Evolutionary conservation across 306 rosid species (phyloP), one percentile per base, ranked within the genome.

Genomic region (Notholithocarpus densiflorus): DNA sequence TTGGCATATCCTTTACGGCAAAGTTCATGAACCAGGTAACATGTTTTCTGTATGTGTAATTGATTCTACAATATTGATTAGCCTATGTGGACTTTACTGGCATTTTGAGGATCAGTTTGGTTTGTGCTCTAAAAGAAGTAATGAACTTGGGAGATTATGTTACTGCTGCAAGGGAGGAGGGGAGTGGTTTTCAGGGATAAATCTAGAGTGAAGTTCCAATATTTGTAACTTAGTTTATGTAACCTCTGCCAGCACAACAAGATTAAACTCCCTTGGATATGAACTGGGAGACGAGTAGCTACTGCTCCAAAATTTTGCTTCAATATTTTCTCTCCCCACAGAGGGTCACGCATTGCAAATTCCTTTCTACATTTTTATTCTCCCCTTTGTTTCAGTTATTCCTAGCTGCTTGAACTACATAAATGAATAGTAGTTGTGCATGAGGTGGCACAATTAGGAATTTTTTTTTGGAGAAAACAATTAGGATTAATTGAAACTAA

Each of bases 11-110:
- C 71, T 95, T 95, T 85, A 89, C 97, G 12, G 66, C 81, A 45
- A 95, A 95, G 85, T 76, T 91, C 60, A 92, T 92, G 98, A 95
- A 95, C 87, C 98, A 91, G 98, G 98, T 95, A 82, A 40, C 45
- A 7, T 40, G 45, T 8, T 40, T 75, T 57, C 60, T 48, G 74
- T 29, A 76, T 77, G 60, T 43, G 37, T 34, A 19, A 18, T 62
- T 32, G 4, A 17, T 66, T 66, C 51, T 34, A 34, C 45, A 64
- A 29, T 18, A n/a, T 27, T 27, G 70, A 5, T 64, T 64, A 14
- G 4, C 5, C 19, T 26, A 61, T 61, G 14, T 26, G 68, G 32
- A 61, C 31, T 26, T 48, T 61, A 61, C 19, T 61, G 37, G 18
- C 37, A 61, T 64, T 29, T 64, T 29, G 21, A 14, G 70, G 70